A percentile compares a stretch with the other conserved stretches of the same genome.
phyloP scores from a whole-genome alignment of 148 eudicot genomes.

The Agrostemma githago region DNA sequence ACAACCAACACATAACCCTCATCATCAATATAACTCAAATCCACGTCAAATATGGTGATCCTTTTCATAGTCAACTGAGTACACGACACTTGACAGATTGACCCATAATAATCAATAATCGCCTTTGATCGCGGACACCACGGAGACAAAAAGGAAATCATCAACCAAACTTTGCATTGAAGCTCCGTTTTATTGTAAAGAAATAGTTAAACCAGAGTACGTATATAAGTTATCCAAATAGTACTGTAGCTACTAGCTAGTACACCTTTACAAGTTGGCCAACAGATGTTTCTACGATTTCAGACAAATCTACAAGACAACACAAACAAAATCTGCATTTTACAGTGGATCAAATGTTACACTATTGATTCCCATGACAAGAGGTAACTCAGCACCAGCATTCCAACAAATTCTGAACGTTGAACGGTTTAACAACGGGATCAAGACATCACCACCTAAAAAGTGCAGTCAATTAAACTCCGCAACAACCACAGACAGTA shows the following conservation, averaged over 20 bases:
- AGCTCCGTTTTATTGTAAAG: not conserved
- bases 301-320: not conserved
- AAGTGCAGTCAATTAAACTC: not conserved
- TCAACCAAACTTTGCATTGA: not conserved
- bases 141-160: not conserved
- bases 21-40: not conserved
- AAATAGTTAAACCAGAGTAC: not conserved
- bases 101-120: not conserved
- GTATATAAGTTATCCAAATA: not conserved
- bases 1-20: not conserved
- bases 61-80: not conserved
- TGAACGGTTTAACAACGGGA: not conserved
- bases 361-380: not conserved
- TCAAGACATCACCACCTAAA: constrained; percentile 11
- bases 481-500: not conserved
- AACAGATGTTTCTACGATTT: not conserved
- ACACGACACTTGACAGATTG: not conserved
- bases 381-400: not conserved
- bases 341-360: not conserved
- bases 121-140: not conserved
- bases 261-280: no score
- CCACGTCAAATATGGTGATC: not conserved
- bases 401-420: not conserved
- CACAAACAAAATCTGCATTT: not conserved
- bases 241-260: not conserved